Conservation (phyloP, 2,329 filamentous ascomycete genomes). For the Onygenales sp. region DNA sequence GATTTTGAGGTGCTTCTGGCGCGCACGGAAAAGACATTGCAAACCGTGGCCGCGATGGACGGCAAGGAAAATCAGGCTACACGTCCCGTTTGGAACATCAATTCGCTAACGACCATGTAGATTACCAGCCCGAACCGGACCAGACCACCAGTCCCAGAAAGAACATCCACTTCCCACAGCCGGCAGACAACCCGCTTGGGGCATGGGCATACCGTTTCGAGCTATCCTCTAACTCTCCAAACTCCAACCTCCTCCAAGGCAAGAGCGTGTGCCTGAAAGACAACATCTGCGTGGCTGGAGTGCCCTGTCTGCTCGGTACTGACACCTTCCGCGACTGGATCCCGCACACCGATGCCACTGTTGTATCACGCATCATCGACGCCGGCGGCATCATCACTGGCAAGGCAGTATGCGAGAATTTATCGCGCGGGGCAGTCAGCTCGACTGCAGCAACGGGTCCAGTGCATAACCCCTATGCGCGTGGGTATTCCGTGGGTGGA, state of each 20-base stretch:
- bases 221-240: neutral
- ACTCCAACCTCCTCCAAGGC: conserved; percentile 10
- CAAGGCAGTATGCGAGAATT: conserved; percentile 40
- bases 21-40: too few species aligned
- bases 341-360: conserved; percentile 29
- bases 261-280: conserved; percentile 40
- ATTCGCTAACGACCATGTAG: too few species aligned
- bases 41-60: too few species aligned
- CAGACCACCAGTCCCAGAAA: too few species aligned
- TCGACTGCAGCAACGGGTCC: conserved; percentile 22
- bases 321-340: neutral
- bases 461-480: too few species aligned
- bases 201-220: neutral
- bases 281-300: conserved; percentile 37
- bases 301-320: conserved; percentile 35
- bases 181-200: neutral
- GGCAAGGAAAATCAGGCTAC: too few species aligned
- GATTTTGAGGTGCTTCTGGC: too few species aligned
- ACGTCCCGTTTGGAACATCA: too few species aligned
- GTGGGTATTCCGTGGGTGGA: too few species aligned
- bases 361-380: conserved; percentile 23
- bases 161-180: too few species aligned
- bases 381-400: conserved; percentile 29
- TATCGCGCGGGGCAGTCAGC: conserved; percentile 34
- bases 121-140: too few species aligned